phyloP scores from a whole-genome alignment of 2,329 filamentous ascomycete species.

The Xylaria sp. region DNA sequence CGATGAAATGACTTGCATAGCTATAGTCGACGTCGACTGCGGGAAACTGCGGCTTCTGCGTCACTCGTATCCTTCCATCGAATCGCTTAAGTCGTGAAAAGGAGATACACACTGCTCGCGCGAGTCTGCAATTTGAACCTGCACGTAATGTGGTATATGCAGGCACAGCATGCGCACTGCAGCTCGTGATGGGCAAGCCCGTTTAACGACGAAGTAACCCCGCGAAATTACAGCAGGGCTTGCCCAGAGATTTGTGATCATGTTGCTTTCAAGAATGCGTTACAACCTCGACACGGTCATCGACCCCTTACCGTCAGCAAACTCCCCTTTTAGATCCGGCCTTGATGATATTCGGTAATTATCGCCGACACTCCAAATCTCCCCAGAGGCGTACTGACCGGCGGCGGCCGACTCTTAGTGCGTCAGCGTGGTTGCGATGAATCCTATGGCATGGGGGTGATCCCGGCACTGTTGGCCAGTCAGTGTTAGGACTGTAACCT shows the following conservation, averaged over 20 bases:
- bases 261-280: not conserved
- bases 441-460: constrained; percentile 21
- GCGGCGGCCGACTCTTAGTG: constrained; percentile 1
- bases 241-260: not conserved
- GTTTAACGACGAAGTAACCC: not conserved
- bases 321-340: not conserved
- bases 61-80: not conserved
- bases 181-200: not conserved
- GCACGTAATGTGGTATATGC: constrained; percentile 4
- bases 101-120: constrained; percentile 4
- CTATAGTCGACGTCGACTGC: not conserved
- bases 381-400: not conserved
- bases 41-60: not conserved
- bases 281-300: not conserved
- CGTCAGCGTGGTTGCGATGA: constrained; percentile 24
- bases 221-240: not conserved
- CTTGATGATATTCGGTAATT: not conserved
- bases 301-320: constrained; percentile 1
- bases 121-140: constrained; percentile 10
- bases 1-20: not conserved
- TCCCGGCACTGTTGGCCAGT: constrained; percentile 11
- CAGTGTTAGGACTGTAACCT: constrained; percentile 6
- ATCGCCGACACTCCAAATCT: not conserved
- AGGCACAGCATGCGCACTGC: not conserved
- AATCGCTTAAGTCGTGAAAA: constrained; percentile 10